A percentile compares a stretch with the other conserved stretches of the same genome.
Evolutionary conservation across 2,329 filamentous ascomycete species (phyloP).

Genomic region (Domatiomyces globalis): DNA sequence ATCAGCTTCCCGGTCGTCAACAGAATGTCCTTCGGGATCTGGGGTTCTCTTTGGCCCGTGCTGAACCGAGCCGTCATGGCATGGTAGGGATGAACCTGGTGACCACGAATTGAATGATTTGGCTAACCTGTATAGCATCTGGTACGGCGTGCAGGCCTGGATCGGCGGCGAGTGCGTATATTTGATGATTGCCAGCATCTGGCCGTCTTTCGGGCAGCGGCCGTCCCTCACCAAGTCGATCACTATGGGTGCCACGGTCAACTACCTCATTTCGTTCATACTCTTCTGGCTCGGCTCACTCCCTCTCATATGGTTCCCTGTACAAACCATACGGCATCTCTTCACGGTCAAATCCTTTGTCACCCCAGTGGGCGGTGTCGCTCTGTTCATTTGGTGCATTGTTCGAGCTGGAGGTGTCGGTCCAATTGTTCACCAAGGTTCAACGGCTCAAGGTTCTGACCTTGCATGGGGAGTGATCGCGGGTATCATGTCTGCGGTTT

Average conservation of each 20-base stretch:
- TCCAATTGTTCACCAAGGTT: slow-evolving; percentile 59
- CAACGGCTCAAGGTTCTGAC: slow-evolving; percentile 47
- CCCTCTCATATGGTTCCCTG: slow-evolving; percentile 15
- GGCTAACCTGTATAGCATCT: no score
- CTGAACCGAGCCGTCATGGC: slow-evolving; percentile 56
- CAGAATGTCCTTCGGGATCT: slow-evolving; percentile 47
- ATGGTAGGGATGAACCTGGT: no score
- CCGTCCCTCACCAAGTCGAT: slow-evolving; percentile 26
- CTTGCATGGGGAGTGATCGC: slow-evolving; percentile 71
- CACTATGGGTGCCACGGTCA: no score
- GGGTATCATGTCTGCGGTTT: slow-evolving; percentile 75
- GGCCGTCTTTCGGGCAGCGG: slow-evolving; percentile 23
- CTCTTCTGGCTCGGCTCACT: slow-evolving; percentile 20
- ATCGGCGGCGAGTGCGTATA: slow-evolving; percentile 27
- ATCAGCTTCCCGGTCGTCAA: slow-evolving; percentile 31
- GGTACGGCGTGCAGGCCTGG: slow-evolving; percentile 40
- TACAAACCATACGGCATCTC: slow-evolving; percentile 45
- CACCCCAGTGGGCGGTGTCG: slow-evolving; percentile 63
- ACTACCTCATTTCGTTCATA: slow-evolving; percentile 24
- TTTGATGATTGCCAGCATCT: slow-evolving; percentile 31
- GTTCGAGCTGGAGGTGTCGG: slow-evolving; percentile 68
- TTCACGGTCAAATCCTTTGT: slow-evolving; percentile 82
- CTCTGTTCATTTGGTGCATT: slow-evolving; percentile 77
- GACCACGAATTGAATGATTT: no score
- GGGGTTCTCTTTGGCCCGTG: slow-evolving; percentile 76